A percentile compares a stretch with the other conserved stretches of the same genome.
Evolutionary conservation across 257 asterid genomes (phyloP).

Genomic region (Solanum etuberosum): DNA sequence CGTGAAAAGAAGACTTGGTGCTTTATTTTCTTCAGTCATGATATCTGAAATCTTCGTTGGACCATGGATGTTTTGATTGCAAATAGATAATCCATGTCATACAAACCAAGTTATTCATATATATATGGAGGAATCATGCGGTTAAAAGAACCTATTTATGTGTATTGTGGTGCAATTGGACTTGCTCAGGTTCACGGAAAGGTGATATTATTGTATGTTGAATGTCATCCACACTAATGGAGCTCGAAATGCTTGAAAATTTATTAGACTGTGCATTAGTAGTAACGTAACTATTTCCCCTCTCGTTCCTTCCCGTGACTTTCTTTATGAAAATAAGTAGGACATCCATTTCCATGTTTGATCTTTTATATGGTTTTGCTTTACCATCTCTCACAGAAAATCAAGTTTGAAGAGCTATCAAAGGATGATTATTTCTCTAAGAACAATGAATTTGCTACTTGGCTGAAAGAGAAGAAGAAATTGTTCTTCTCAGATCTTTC

Average conservation of each 20-base stretch:
- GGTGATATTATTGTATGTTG: not conserved
- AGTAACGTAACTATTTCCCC: not conserved
- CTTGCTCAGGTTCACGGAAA: not conserved
- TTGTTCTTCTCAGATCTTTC: constrained; percentile 72
- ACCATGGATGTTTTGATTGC: not conserved
- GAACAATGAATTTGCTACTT: constrained; percentile 77
- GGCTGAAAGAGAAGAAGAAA: constrained; percentile 75
- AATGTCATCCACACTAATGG: not conserved
- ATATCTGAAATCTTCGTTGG: not conserved
- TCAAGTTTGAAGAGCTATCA: constrained; percentile 51
- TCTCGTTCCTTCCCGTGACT: not conserved
- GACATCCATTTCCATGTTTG: not conserved
- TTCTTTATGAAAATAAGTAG: not conserved
- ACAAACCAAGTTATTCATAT: not conserved
- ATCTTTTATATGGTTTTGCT: not conserved
- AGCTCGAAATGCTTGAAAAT: not conserved
- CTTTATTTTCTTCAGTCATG: not conserved
- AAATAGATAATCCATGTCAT: not conserved
- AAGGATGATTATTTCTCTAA: constrained; percentile 78
- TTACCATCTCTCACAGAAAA: constrained; percentile 23
- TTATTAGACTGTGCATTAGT: not conserved
- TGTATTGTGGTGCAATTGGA: not conserved
- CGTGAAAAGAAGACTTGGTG: not conserved
- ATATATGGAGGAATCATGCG: not conserved
- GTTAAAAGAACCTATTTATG: not conserved